phyloP scores from a whole-genome alignment of 495 filamentous ascomycete genomes.

The Amniculicola lignicola region DNA sequence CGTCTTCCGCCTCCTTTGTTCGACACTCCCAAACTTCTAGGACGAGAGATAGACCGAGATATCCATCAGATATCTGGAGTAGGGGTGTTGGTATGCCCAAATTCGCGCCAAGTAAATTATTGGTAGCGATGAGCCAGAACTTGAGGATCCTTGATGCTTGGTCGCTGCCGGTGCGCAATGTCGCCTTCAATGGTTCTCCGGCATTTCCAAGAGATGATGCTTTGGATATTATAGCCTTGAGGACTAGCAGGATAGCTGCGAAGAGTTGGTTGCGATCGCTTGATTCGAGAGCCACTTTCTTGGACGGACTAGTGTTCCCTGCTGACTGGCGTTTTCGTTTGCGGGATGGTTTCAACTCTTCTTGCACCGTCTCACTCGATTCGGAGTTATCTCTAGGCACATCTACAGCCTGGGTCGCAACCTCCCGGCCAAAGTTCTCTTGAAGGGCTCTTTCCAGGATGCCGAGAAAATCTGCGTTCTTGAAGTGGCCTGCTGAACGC shows the following conservation, averaged over 20 bases:
- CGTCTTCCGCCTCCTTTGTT: constrained; percentile 4
- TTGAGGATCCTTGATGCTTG: constrained; percentile 50
- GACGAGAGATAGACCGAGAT: constrained; percentile 11
- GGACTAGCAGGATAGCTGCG: constrained; percentile 5
- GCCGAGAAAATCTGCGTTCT: constrained; percentile 18
- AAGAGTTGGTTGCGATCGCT: constrained; percentile 14
- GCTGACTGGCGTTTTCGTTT: constrained; percentile 28
- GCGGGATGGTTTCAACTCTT: constrained; percentile 17
- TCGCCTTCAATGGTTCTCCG: constrained; percentile 43
- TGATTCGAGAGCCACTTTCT: constrained; percentile 5
- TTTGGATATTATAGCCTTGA: constrained; percentile 40
- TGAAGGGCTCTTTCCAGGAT: constrained; percentile 29
- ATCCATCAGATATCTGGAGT: not conserved
- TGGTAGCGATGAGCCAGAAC: constrained; percentile 27
- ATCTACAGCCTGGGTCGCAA: not conserved
- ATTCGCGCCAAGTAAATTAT: constrained; percentile 11
- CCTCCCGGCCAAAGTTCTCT: constrained; percentile 25
- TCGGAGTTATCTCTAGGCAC: not conserved
- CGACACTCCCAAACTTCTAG: constrained; percentile 32
- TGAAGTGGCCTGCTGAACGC: constrained; percentile 23
- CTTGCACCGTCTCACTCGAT: constrained; percentile 25
- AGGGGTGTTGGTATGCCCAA: not conserved
- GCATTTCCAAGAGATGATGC: constrained; percentile 34
- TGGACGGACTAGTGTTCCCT: constrained; percentile 9
- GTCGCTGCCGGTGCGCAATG: constrained; percentile 49